A percentile compares a stretch with the other conserved stretches of the same genome.
Conservation (phyloP, 2,329 filamentous ascomycete species). For the Intubia oerlemansii region DNA sequence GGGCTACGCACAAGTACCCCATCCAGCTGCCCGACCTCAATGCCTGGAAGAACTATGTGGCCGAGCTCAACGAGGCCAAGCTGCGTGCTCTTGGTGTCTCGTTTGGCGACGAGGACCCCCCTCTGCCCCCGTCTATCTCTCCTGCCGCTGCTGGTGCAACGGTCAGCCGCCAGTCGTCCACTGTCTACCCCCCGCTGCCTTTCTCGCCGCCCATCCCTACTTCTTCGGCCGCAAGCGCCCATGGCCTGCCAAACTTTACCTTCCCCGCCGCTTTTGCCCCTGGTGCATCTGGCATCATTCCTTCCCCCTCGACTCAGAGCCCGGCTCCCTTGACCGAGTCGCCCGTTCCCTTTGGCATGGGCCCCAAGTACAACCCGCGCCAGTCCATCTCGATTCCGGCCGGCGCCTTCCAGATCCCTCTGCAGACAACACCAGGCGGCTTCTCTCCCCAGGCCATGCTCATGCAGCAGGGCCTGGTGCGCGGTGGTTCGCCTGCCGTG, state of each 20-base stretch:
- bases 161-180: slow-evolving; percentile 46
- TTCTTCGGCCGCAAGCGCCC: slow-evolving; percentile 55
- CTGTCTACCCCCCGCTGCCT: slow-evolving; percentile 50
- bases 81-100: slow-evolving; percentile 78
- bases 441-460: slow-evolving; percentile 37
- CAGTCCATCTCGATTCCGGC: slow-evolving; percentile 50
- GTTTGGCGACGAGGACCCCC: slow-evolving; percentile 50
- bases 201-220: slow-evolving; percentile 72
- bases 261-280: slow-evolving; percentile 35
- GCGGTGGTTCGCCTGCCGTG: slow-evolving; percentile 43
- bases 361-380: slow-evolving; percentile 42
- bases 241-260: slow-evolving; percentile 30
- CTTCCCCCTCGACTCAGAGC: slow-evolving; percentile 37
- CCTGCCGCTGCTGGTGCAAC: slow-evolving; percentile 32
- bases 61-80: slow-evolving; percentile 74
- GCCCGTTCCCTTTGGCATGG: slow-evolving; percentile 39
- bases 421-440: slow-evolving; percentile 30
- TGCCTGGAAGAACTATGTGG: slow-evolving; percentile 55
- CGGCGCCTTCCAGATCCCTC: slow-evolving; percentile 40
- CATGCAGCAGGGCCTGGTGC: slow-evolving; percentile 27
- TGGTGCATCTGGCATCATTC: background rate
- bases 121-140: slow-evolving; percentile 37
- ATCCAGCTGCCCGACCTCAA: slow-evolving; percentile 52
- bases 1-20: slow-evolving; percentile 27
- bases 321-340: slow-evolving; percentile 47